Conservation (phyloP, 2,329 filamentous ascomycete genomes). For the Lecanicillium sp. region DNA sequence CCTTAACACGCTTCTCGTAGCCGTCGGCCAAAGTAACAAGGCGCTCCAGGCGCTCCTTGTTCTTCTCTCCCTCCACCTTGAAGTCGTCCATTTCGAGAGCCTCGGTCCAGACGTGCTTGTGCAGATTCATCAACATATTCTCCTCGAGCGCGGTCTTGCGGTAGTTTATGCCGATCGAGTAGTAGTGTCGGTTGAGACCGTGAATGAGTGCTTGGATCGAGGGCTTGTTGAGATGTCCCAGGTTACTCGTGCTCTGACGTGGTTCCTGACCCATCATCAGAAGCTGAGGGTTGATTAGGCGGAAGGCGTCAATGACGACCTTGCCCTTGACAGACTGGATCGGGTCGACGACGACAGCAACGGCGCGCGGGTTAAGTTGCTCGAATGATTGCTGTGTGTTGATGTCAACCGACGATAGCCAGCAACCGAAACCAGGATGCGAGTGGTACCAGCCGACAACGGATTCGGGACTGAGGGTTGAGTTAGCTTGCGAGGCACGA, state of each 20-base stretch:
- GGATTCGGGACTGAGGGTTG: constrained; percentile 68
- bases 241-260: constrained; percentile 92
- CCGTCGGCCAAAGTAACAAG: constrained; percentile 87
- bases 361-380: constrained; percentile 91
- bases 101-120: constrained; percentile 99
- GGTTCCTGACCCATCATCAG: constrained; percentile 98
- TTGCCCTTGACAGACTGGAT: constrained; percentile 99
- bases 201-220: constrained; percentile 99
- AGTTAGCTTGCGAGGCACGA: constrained; percentile 13
- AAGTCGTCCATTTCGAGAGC: constrained; percentile 97
- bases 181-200: constrained; percentile 96
- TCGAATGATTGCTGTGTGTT: constrained; percentile 99
- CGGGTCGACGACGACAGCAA: constrained; percentile 95
- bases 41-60: constrained; percentile 81
- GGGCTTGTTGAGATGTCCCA: constrained; percentile 97
- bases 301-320: constrained; percentile 98
- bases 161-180: constrained; percentile 98
- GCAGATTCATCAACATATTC: constrained; percentile 99
- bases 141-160: constrained; percentile 95
- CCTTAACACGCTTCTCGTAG: constrained; percentile 98
- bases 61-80: constrained; percentile 72
- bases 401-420: constrained; percentile 98
- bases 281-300: constrained; percentile 94
- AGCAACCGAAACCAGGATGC: constrained; percentile 97
- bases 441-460: constrained; percentile 99